Conservation (phyloP, 1,139 yeast genomes). For the Geotrichum carabidarum region DNA sequence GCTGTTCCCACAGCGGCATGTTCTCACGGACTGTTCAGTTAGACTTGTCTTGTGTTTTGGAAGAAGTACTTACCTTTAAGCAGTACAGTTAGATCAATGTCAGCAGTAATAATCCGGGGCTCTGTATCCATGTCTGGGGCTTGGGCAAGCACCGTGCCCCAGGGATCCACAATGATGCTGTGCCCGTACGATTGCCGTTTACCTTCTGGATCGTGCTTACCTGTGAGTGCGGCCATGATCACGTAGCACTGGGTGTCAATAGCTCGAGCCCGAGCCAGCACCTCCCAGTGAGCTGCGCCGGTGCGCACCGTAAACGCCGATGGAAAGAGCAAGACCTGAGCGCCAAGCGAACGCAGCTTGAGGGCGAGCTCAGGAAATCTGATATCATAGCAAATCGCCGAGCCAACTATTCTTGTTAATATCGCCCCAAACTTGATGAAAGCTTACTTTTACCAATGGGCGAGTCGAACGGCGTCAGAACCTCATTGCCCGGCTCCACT, state of each 20-base stretch:
- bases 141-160: conserved; percentile 75
- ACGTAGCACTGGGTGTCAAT: conserved; percentile 84
- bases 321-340: conserved; percentile 74
- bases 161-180: conserved; percentile 78
- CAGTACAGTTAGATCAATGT: conserved; percentile 54
- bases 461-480: conserved; percentile 54
- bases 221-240: conserved; percentile 87
- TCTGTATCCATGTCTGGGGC: conserved; percentile 47
- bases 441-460: conserved; percentile 47
- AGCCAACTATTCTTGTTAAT: conserved; percentile 42
- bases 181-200: conserved; percentile 70
- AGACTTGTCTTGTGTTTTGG: neutral
- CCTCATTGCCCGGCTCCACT: conserved; percentile 67
- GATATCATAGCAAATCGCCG: conserved; percentile 80
- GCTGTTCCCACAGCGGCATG: conserved; percentile 73
- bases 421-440: neutral
- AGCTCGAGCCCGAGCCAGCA: conserved; percentile 75
- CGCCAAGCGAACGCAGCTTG: conserved; percentile 62
- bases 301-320: conserved; percentile 90
- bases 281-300: conserved; percentile 87
- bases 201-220: conserved; percentile 54
- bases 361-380: conserved; percentile 81
- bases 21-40: conserved; percentile 46
- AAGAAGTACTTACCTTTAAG: conserved; percentile 43
- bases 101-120: conserved; percentile 63